Percentiles rank a stretch among this genome's conserved stretches.
These are phyloP conservation scores for Dioscorea dumetorum DNA, from an alignment of 106 monocot genomes.

Conservation along the genomic window DNA sequence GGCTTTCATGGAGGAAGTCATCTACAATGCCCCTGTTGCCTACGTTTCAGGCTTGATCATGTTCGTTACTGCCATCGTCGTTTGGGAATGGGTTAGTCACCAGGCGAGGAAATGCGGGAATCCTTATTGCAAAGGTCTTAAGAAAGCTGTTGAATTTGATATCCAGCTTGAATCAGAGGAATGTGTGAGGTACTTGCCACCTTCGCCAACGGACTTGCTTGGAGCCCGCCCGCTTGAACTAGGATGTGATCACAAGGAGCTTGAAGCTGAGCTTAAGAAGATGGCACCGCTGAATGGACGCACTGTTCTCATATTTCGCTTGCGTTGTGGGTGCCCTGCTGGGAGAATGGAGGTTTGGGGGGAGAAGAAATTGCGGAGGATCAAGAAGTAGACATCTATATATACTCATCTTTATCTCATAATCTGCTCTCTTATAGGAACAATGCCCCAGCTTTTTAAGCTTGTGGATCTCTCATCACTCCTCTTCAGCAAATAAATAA, in stretches of 20 bases:
- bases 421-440: neutral
- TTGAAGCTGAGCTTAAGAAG: slow-evolving; percentile 92
- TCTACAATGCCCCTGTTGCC: slow-evolving; percentile 37
- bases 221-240: slow-evolving; percentile 48
- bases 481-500: neutral
- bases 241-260: slow-evolving; percentile 67
- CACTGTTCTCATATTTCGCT: slow-evolving; percentile 78
- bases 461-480: neutral
- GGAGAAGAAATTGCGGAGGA: slow-evolving; percentile 47
- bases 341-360: slow-evolving; percentile 99
- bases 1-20: slow-evolving; percentile 33
- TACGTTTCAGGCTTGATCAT: slow-evolving; percentile 33
- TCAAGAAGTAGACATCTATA: slow-evolving; percentile 56
- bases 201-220: slow-evolving; percentile 23
- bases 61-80: slow-evolving; percentile 7
- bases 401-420: neutral
- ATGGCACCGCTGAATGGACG: slow-evolving; percentile 95
- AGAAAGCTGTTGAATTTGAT: slow-evolving; percentile 82
- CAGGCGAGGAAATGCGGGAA: slow-evolving; percentile 75
- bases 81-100: slow-evolving; percentile 48
- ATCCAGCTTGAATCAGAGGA: slow-evolving; percentile 92
- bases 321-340: slow-evolving; percentile 71
- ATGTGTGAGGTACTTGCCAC: slow-evolving; percentile 51
- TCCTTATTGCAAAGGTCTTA: slow-evolving; percentile 72
- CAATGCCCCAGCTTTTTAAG: neutral